Percentiles rank a stretch among this genome's conserved stretches.
Conservation (phyloP, 306 rosid genomes). For the Argentina anserina region DNA sequence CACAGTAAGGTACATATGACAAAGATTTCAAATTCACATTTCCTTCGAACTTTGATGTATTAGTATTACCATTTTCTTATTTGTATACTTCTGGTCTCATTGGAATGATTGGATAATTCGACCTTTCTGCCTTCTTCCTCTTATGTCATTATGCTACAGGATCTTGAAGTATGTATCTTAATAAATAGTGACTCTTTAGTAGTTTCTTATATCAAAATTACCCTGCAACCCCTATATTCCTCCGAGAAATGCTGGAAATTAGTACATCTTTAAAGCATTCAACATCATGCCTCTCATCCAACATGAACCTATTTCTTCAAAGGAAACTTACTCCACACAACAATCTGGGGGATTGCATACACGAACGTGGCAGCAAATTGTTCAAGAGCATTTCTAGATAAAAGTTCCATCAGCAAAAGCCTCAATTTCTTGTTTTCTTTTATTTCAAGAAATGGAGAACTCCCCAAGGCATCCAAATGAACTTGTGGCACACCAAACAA, state of each 20-base stretch:
- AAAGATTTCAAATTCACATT: background rate
- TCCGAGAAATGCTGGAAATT: background rate
- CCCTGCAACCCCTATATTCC: background rate
- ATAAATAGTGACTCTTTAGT: too few species aligned
- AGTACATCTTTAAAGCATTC: constrained; percentile 4
- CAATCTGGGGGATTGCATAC: constrained; percentile 46
- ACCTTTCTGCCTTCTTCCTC: background rate
- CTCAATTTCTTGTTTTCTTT: constrained; percentile 44
- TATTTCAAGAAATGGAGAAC: constrained; percentile 63
- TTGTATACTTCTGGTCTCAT: background rate
- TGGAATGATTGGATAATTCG: background rate
- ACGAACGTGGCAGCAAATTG: constrained; percentile 37
- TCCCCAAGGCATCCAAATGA: constrained; percentile 32
- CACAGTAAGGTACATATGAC: background rate
- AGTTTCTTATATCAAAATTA: background rate
- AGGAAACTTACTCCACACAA: constrained; percentile 53
- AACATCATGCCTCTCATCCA: constrained; percentile 73
- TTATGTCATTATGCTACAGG: background rate
- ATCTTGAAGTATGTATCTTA: background rate
- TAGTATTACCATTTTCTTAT: background rate
- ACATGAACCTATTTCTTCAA: constrained; percentile 81
- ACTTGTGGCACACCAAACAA: constrained; percentile 43
- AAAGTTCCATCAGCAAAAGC: constrained; percentile 46
- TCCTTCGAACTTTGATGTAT: background rate
- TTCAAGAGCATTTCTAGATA: constrained; percentile 48